phyloP scores from a whole-genome alignment of 768 basidiomycete genomes.

The Trametes elegans region DNA sequence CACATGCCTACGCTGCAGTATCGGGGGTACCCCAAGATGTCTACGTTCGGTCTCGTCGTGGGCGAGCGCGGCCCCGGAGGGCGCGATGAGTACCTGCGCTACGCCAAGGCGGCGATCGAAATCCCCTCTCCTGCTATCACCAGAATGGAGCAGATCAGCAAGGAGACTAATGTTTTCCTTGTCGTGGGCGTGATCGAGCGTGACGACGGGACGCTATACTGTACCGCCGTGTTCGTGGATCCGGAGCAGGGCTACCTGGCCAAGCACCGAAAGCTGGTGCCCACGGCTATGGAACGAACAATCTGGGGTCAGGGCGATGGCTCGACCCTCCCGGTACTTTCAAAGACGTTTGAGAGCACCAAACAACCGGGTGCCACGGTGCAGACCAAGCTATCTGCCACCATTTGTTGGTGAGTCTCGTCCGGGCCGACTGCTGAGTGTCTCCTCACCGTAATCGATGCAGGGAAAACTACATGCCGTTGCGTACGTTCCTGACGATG shows the following conservation, averaged over 20 bases:
- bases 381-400: conserved; percentile 48
- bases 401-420: conserved; percentile 51
- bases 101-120: conserved; percentile 53
- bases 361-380: conserved; percentile 25
- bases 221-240: conserved; percentile 56
- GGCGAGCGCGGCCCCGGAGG: conserved; percentile 50
- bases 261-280: conserved; percentile 64
- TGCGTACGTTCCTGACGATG: conserved; percentile 38
- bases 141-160: conserved; percentile 48
- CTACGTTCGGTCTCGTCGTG: conserved; percentile 49
- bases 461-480: conserved; percentile 73
- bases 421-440: not conserved
- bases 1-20: conserved; percentile 35
- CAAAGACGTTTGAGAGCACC: conserved; percentile 35
- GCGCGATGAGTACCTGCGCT: conserved; percentile 57
- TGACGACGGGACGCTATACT: conserved; percentile 59
- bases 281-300: conserved; percentile 57
- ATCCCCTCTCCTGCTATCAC: conserved; percentile 51
- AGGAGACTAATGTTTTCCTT: conserved; percentile 49
- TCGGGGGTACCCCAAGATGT: conserved; percentile 64
- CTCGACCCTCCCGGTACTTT: conserved; percentile 48
- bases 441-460: not conserved
- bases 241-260: conserved; percentile 51
- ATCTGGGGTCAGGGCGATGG: conserved; percentile 65
- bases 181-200: conserved; percentile 61